Evolutionary conservation across 805 yeast genomes (phyloP), one percentile per base, ranked within the genome.

Genomic region (Candida saitoana): DNA sequence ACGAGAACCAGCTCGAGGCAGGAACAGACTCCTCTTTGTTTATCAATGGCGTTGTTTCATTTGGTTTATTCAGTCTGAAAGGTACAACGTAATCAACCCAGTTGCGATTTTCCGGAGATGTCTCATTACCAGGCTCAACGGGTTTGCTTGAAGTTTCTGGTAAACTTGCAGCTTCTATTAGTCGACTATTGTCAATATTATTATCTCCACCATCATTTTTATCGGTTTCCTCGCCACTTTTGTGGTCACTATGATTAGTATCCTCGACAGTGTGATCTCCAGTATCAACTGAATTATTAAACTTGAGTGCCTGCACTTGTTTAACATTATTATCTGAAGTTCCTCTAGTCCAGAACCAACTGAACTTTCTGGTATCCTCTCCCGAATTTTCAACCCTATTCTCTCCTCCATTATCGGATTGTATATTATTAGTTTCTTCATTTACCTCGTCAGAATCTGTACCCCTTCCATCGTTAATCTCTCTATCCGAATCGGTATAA

Each of bases 1-100:
- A 60, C n/a, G 56, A 41, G 33, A 49, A 52, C 68, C 66, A 62
- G 3, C 38, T 19, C 20, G 18, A 15, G 3, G n/a, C 16, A 6
- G 14, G 16, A 18, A 5, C 35, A 5, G 30, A 34, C 6, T 18
- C 12, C 17, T 4, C 5, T n/a, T 22, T 36, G 22, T 36, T 22
- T 5, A 36, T 18, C 5, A 36, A 25, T 9, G 38, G 38, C 4
- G 34, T 37, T 6, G 40, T 29, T 29, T 29, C 34, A 14, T 17
- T 19, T 8, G 5, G 24, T 18, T 9, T 17, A 24, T 25, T 15
- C 15, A 7, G 14, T 11, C 14, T 16, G 22, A 33, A 18, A 8
- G 19, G 22, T 6, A 33, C 5, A 6, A 15, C 6, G 7, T 8
- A n/a, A 30, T 12, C 7, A 12, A 30, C 14, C 33, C 17, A 15